A percentile compares a stretch with the other conserved stretches of the same genome.
These are phyloP conservation scores for Bidens hawaiensis DNA, from an alignment of 140 eudicot species.

Conservation along the genomic window DNA sequence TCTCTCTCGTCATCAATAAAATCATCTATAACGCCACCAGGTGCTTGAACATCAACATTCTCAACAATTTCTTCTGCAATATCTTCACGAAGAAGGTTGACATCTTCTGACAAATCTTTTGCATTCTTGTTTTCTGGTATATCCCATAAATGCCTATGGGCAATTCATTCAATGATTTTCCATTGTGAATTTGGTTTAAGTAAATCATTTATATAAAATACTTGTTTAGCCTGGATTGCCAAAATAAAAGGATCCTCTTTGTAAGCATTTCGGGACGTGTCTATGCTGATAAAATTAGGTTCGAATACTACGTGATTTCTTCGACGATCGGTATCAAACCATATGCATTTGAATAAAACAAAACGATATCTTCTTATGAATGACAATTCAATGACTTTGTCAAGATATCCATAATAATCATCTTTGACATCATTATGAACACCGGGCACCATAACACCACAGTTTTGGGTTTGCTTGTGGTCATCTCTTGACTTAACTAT, in stretches of 20 bases:
- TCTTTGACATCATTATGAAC: not conserved
- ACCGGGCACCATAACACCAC: too few relatives aligned
- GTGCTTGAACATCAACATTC: not conserved
- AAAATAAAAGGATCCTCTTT: too few relatives aligned
- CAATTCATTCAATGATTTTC: not conserved
- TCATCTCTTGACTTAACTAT: too few relatives aligned
- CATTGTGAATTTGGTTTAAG: not conserved
- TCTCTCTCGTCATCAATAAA: not conserved
- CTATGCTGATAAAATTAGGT: not conserved
- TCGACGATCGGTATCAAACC: not conserved
- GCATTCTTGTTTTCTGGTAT: not conserved
- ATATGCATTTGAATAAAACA: not conserved
- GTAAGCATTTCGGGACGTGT: not conserved
- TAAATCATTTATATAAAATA: not conserved
- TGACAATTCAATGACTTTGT: not conserved
- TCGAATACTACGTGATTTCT: not conserved
- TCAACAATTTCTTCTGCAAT: not conserved
- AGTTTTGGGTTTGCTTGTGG: too few relatives aligned
- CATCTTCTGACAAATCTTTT: not conserved
- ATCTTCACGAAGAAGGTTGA: not conserved
- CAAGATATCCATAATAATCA: not conserved
- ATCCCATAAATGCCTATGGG: not conserved
- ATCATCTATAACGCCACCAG: not conserved
- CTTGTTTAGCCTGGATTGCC: too few relatives aligned
- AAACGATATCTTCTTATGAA: not conserved